Base-by-base conservation (phyloP, 768 basidiomycete genomes). In the Lactarius quietus region DNA sequence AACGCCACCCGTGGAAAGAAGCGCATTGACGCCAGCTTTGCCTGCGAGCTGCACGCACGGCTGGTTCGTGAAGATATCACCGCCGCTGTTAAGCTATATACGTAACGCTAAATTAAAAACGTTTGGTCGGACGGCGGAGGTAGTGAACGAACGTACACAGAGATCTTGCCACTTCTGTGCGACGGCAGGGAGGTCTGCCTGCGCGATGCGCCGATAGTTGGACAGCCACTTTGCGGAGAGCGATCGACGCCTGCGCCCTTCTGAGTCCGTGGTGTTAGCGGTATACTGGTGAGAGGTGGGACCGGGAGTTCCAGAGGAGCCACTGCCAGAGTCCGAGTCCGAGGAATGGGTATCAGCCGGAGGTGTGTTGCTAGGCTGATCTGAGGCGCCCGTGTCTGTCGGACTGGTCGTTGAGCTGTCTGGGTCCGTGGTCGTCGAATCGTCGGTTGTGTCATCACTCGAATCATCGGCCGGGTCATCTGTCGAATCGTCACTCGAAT, bases 11-110 rank as follows among this genome's bases (percentile, higher is more conserved):
- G 76, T 75, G 35, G 79, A 80, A 43, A 80, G 76, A 33, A 84
- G 77, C 18, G 81, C 80, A 68, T 77, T 77, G 72, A 78, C 77
- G 29, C 78, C 80, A 51, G 66, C 70, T 43, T 78, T 58, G 18
- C 80, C 80, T 6, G 77, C 81, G 33, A 79, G 75, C 26, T 75
- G 70, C 64, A 79, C 78, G 71, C 82, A 83, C 7, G 80, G 78
- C 29, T 78, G 72, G 56, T 65, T 67, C 15, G 76, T 79, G 71
- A 75, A 75, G 70, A 79, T 76, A 62, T 79, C 78, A 20, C 77
- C 79, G 15, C 79, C 79, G 65, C 79, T 79, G 56, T 53, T 69
- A 38, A 78, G 70, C 68, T 66, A 15, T 26, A 36, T 18, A 41
- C n/a, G 10, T 12, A 39, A 2, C 9, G 9, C 2, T 15, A 15